Conservation (phyloP, 2,329 filamentous ascomycete genomes). For the Colletotrichum cereale region DNA sequence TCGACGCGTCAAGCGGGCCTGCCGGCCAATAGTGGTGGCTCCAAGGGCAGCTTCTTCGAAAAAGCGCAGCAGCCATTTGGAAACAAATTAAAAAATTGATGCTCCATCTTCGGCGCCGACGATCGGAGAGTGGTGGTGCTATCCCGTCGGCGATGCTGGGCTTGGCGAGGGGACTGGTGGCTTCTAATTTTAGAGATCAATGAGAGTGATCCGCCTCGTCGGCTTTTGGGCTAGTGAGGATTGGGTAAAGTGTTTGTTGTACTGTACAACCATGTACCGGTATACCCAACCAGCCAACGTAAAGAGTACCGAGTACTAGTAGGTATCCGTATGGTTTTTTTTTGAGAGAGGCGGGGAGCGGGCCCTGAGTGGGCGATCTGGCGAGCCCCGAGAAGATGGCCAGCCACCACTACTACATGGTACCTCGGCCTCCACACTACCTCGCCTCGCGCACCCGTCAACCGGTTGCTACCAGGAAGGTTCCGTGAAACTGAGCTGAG, state of each 20-base stretch:
- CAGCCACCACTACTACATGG: constrained; percentile 30
- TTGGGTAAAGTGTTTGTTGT: constrained; percentile 13
- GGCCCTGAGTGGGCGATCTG: constrained; percentile 31
- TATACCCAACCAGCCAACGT: no score
- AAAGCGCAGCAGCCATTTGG: constrained; percentile 19
- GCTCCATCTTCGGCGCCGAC: constrained; percentile 4
- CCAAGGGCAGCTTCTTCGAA: background rate
- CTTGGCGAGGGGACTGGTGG: background rate
- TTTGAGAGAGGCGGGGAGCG: background rate
- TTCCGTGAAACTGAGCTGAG: constrained; percentile 26
- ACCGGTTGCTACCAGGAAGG: constrained; percentile 23
- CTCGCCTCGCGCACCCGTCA: constrained; percentile 17
- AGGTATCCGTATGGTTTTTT: no score
- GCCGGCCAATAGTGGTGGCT: constrained; percentile 10
- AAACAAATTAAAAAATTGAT: background rate
- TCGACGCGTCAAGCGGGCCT: background rate
- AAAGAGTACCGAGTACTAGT: background rate
- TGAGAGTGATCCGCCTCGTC: background rate
- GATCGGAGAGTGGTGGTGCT: constrained; percentile 18
- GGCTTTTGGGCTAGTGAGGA: constrained; percentile 11
- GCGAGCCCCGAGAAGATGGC: constrained; percentile 21
- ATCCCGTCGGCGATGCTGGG: constrained; percentile 4
- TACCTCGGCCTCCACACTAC: background rate
- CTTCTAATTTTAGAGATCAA: constrained; percentile 34
- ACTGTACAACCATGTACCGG: no score